Base-by-base conservation (phyloP, 805 yeast genomes). In the Metschnikowia lochheadii region DNA sequence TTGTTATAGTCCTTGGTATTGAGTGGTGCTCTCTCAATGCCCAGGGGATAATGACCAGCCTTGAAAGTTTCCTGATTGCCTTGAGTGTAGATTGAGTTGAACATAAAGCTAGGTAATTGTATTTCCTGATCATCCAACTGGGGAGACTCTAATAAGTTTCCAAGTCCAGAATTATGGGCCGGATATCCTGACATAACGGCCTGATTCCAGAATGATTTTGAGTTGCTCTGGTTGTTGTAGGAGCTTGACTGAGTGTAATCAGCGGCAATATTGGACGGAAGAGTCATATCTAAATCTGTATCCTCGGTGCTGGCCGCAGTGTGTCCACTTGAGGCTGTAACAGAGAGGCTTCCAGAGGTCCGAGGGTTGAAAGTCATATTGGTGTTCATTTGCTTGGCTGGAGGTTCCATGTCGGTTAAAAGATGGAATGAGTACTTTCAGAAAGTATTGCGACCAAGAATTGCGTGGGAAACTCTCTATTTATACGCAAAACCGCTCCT, bases 41-140 rank as follows among this genome's bases (percentile, higher is more conserved):
- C 40, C 20, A 33, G 46, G 23, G 40, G 13, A 35, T 18, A 44
- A 20, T 14, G 32, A 10, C 26, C 23, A 5, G 46, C 6, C 5
- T 21, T 33, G 35, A 29, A 33, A 38, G 39, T 23, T 2, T 44
- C 46, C n/a, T 35, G 46, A 14, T 35, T 26, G 10, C 40, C 17
- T 11, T 44, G 18, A 33, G 50, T 52, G 23, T 40, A 53, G 35
- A 49, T 33, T 2, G 51, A 40, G 48, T 49, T 53, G 37, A 43
- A 44, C 54, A 57, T 57, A 40, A 57, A 57, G 43, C 59, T 54
- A 15, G 60, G 59, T 48, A 57, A 57, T 43, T 54, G 60, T 5
- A 56, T 49, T 7, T 52, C 55, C 21, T 55, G 58, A 34, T 38
- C 46, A 36, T 50, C 54, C 23, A 36, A 40, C n/a, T 49, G 44